Evolutionary conservation across 139 green algal genomes (phyloP).

Genomic region (Coelastrella sp.): DNA sequence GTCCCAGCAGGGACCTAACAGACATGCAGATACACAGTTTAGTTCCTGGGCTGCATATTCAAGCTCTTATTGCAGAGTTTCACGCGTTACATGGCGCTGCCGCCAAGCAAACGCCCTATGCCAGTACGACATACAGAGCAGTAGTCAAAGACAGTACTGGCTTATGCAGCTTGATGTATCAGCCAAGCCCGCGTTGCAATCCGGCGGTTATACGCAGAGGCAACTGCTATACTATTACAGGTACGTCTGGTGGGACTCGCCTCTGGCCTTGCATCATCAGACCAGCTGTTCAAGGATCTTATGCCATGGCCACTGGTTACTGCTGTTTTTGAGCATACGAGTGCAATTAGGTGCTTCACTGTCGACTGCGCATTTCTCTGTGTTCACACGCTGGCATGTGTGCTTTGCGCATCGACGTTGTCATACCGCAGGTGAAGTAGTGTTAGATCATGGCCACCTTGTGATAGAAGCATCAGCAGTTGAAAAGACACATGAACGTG

Average conservation of each 20-base stretch:
- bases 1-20: background rate
- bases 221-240: background rate
- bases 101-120: background rate
- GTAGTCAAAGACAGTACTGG: slow-evolving; percentile 15
- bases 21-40: slow-evolving; percentile 17
- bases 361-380: too few relatives aligned
- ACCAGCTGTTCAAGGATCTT: too few relatives aligned
- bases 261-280: too few relatives aligned
- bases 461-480: slow-evolving; percentile 23
- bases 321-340: too few relatives aligned
- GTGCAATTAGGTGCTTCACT: too few relatives aligned
- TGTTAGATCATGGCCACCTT: slow-evolving; percentile 15
- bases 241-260: background rate
- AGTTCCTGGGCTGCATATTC: background rate
- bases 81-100: slow-evolving; percentile 25
- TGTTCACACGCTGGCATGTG: too few relatives aligned
- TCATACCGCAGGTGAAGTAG: background rate
- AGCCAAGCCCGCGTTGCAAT: background rate
- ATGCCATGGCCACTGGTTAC: too few relatives aligned
- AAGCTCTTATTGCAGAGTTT: background rate
- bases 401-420: background rate
- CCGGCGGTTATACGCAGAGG: slow-evolving; percentile 25
- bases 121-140: slow-evolving; percentile 23
- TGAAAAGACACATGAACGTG: slow-evolving; percentile 32
- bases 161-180: slow-evolving; percentile 4